Conservation (phyloP, 176 grass and related monocot genomes). For the Alloteropsis semialata region DNA sequence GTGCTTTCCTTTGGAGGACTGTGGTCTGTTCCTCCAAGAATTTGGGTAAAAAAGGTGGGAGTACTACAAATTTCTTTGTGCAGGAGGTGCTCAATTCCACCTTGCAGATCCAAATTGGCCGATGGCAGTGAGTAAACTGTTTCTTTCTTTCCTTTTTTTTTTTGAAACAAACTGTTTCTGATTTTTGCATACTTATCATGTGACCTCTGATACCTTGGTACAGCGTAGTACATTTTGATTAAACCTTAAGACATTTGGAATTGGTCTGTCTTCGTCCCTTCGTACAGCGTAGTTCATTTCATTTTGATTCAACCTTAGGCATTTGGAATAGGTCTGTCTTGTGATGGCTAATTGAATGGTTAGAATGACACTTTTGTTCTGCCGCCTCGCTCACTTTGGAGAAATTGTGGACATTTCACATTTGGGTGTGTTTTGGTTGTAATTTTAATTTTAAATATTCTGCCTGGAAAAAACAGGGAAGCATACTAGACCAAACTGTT, state of each 20-base stretch:
- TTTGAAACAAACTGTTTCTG: constrained; percentile 15
- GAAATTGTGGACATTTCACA: background rate
- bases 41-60: constrained; percentile 5
- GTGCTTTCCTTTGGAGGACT: constrained; percentile 6
- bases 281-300: background rate
- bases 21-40: background rate
- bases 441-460: background rate
- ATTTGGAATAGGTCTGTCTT: background rate
- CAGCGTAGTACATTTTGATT: background rate
- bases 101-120: background rate
- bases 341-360: constrained; percentile 1
- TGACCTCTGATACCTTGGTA: background rate
- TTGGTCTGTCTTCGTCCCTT: background rate
- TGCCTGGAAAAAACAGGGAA: background rate
- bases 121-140: constrained; percentile 63
- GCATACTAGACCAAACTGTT: background rate
- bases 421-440: background rate
- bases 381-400: background rate
- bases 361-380: background rate
- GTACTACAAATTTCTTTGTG: background rate
- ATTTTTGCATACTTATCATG: background rate
- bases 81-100: background rate
- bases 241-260: background rate
- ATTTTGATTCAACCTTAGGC: background rate
- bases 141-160: too few relatives aligned